A percentile compares a stretch with the other conserved stretches of the same genome.
Conservation (phyloP, 2,329 filamentous ascomycete genomes). For the Claviceps purpurea region DNA sequence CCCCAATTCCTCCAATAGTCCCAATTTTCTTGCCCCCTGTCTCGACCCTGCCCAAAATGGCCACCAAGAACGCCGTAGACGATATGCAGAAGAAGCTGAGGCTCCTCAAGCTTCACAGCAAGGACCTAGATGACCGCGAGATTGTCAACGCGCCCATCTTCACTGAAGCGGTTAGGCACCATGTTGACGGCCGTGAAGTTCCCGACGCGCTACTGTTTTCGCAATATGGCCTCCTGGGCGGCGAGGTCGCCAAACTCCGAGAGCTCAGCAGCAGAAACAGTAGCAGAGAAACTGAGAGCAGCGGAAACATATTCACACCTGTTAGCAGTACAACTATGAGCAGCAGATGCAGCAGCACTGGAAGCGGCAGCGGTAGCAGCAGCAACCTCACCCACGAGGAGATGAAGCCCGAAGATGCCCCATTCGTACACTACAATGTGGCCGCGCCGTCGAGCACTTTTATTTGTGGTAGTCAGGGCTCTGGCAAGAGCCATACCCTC, state of each 20-base stretch:
- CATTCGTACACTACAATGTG: conserved; percentile 31
- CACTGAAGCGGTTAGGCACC: conserved; percentile 7
- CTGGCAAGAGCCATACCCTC: conserved; percentile 49
- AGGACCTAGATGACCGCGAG: conserved; percentile 6
- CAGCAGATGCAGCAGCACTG: no score
- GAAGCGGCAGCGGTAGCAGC: background rate
- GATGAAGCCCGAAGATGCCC: conserved; percentile 6
- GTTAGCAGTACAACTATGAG: no score
- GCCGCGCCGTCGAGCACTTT: conserved; percentile 43
- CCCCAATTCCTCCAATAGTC: no score
- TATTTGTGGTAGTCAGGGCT: conserved; percentile 51
- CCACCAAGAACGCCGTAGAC: background rate
- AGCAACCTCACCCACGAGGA: background rate
- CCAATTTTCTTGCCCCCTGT: background rate
- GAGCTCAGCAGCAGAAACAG: background rate
- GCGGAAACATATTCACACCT: no score
- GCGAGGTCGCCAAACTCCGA: conserved; percentile 2
- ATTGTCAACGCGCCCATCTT: conserved; percentile 9
- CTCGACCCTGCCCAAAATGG: background rate
- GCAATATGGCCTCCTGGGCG: conserved; percentile 12
- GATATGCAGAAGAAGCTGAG: background rate
- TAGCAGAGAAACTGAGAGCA: background rate
- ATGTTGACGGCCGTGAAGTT: background rate
- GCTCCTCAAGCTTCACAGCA: background rate
- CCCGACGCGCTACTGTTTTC: background rate